Evolutionary conservation across 352 stramenopile species (phyloP).

Genomic region (Phytophthora boehmeriae): DNA sequence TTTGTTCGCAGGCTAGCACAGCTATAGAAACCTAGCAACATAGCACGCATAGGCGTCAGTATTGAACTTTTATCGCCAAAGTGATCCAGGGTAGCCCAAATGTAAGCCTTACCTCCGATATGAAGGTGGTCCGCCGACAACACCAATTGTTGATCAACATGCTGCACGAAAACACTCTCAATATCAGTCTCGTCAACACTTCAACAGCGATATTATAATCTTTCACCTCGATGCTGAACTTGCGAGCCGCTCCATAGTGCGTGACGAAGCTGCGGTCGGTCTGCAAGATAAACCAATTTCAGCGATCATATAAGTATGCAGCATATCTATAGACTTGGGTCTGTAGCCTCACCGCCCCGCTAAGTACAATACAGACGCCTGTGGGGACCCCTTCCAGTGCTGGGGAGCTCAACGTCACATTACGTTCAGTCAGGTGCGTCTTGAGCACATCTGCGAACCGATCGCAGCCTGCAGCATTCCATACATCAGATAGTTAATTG

Average conservation of each 20-base stretch:
- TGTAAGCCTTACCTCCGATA: slow-evolving; percentile 79
- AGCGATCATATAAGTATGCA: slow-evolving; percentile 1
- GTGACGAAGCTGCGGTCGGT: slow-evolving; percentile 85
- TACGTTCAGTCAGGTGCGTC: slow-evolving; percentile 45
- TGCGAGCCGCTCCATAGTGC: slow-evolving; percentile 73
- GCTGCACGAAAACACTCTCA: slow-evolving; percentile 33
- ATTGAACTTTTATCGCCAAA: neutral
- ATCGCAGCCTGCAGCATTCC: slow-evolving; percentile 43
- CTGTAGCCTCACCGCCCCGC: slow-evolving; percentile 46
- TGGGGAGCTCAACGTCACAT: slow-evolving; percentile 53
- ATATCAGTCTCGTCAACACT: neutral
- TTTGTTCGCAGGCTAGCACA: slow-evolving; percentile 63
- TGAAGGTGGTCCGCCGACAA: slow-evolving; percentile 71
- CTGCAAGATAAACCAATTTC: slow-evolving; percentile 22
- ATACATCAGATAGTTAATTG: neutral
- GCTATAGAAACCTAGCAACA: slow-evolving; percentile 67
- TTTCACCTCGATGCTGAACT: slow-evolving; percentile 64
- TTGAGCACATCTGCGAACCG: slow-evolving; percentile 51
- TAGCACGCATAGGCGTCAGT: slow-evolving; percentile 2
- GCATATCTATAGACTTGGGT: neutral
- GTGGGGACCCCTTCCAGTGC: slow-evolving; percentile 48
- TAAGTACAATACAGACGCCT: slow-evolving; percentile 83
- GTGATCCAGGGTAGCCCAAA: too few species aligned
- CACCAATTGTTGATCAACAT: slow-evolving; percentile 67
- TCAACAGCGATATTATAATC: neutral